These are phyloP conservation scores for Penicillium malachiteum DNA, from an alignment of 495 filamentous ascomycete species.

Conservation along the genomic window DNA sequence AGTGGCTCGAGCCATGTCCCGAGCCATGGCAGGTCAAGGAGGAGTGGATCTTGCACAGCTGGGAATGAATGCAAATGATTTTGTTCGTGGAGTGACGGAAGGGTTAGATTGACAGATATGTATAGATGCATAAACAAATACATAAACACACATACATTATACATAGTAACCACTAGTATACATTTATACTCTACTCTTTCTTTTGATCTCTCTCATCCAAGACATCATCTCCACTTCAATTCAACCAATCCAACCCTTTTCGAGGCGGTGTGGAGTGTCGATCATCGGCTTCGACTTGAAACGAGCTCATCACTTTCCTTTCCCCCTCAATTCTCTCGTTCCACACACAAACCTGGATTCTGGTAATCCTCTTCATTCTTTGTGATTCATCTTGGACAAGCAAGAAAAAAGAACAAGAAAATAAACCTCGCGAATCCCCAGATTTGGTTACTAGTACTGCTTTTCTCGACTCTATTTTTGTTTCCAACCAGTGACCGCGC, in stretches of 20 bases:
- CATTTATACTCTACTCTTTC: neutral
- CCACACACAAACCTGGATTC: slow-evolving; percentile 8
- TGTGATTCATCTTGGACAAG: neutral
- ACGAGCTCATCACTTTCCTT: slow-evolving; percentile 21
- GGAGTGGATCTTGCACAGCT: slow-evolving; percentile 50
- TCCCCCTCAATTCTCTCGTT: slow-evolving; percentile 10
- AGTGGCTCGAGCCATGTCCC: slow-evolving; percentile 53
- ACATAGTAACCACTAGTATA: neutral
- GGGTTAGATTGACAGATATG: slow-evolving; percentile 31
- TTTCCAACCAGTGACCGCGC: slow-evolving; percentile 9
- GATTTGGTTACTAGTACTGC: neutral
- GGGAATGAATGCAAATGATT: slow-evolving; percentile 43
- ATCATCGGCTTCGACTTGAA: slow-evolving; percentile 25
- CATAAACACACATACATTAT: neutral
- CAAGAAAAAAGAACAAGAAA: neutral
- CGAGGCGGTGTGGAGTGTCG: slow-evolving; percentile 32
- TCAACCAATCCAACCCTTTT: slow-evolving; percentile 1
- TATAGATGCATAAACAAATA: neutral
- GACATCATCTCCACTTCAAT: neutral
- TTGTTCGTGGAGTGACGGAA: slow-evolving; percentile 42
- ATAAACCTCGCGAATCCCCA: too few species aligned
- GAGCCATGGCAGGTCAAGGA: slow-evolving; percentile 44
- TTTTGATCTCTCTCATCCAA: neutral
- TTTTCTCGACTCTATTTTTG: neutral
- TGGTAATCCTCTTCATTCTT: slow-evolving; percentile 12